Percentiles rank a stretch among this genome's conserved stretches.
These are phyloP conservation scores for Alectoria sarmentosa DNA, from an alignment of 495 filamentous ascomycete genomes.

Conservation along the genomic window DNA sequence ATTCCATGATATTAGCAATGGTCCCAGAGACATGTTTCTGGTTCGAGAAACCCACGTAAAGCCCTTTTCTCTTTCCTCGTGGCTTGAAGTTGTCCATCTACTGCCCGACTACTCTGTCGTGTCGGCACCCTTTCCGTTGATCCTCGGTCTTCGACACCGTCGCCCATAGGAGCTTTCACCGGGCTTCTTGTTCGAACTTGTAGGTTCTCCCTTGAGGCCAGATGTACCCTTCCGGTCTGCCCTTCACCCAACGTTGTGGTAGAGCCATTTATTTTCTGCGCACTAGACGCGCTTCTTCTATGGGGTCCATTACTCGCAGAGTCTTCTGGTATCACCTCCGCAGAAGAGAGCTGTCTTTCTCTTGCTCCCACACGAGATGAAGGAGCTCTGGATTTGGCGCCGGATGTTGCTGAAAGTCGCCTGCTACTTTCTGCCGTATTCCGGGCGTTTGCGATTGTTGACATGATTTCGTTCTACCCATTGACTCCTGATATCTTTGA, in stretches of 20 bases:
- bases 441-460: slow-evolving; percentile 17
- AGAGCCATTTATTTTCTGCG: slow-evolving; percentile 19
- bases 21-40: slow-evolving; percentile 6
- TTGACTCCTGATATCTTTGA: not conserved
- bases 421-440: slow-evolving; percentile 18
- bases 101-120: slow-evolving; percentile 21
- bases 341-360: slow-evolving; percentile 21
- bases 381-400: slow-evolving; percentile 24
- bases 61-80: slow-evolving; percentile 36
- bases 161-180: slow-evolving; percentile 48
- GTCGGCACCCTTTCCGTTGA: slow-evolving; percentile 52
- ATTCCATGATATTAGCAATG: slow-evolving; percentile 23
- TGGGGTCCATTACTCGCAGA: slow-evolving; percentile 26
- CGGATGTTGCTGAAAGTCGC: slow-evolving; percentile 20
- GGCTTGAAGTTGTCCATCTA: slow-evolving; percentile 9
- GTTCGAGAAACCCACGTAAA: slow-evolving; percentile 29
- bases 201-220: slow-evolving; percentile 59
- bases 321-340: slow-evolving; percentile 25
- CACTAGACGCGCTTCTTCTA: slow-evolving; percentile 17
- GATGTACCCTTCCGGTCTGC: slow-evolving; percentile 43
- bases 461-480: slow-evolving; percentile 18
- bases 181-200: slow-evolving; percentile 58
- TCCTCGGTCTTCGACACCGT: slow-evolving; percentile 45
- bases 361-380: slow-evolving; percentile 20
- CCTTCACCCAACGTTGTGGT: slow-evolving; percentile 25